Base-by-base conservation (phyloP, 1,284 basidiomycete species). In the Puccinia polysora region DNA sequence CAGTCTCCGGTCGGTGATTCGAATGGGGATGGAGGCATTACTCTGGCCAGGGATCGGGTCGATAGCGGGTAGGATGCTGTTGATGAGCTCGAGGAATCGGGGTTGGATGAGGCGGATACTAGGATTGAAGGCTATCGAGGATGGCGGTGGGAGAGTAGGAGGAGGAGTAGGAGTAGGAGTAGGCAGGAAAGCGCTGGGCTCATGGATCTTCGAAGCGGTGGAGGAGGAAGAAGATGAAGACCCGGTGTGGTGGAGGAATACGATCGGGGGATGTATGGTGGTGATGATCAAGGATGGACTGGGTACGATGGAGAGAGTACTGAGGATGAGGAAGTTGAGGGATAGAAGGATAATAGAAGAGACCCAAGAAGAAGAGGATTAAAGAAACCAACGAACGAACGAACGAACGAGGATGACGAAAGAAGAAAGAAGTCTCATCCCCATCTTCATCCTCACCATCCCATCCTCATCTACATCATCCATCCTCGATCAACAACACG, bases 201-300 rank as follows among this genome's bases (percentile, higher is more conserved):
- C n/a, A n/a, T n/a, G n/a, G n/a, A n/a, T n/a, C n/a, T n/a, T n/a
- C n/a, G n/a, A n/a, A n/a, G n/a, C n/a, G n/a, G n/a, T n/a, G n/a
- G n/a, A n/a, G n/a, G n/a, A 58, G 25, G 30, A 10, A 7, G 45
- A 28, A 4, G 56, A n/a, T 32, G 67, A 70, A n/a, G 69, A 71
- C 28, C 69, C 69, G 4, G 50, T 71, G 28, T 71, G 69, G 69
- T 71, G 69, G 69, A 71, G 69, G 38, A 71, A 71, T 43, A 64
- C 69, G 8, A 30, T 71, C 32, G 59, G 58, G 32, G 69, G 59
- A 8, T 47, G 25, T 3, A 43, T 71, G 36, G 55, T 71, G 30
- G 50, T 71, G 7, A 38, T 71, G 28, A n/a, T 64, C 6, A 71
- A 71, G 36, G 69, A 71, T 60, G 25, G 62, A 20, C 7, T 71